phyloP scores from a whole-genome alignment of 257 asterid species.

The Solanum medicagineum region DNA sequence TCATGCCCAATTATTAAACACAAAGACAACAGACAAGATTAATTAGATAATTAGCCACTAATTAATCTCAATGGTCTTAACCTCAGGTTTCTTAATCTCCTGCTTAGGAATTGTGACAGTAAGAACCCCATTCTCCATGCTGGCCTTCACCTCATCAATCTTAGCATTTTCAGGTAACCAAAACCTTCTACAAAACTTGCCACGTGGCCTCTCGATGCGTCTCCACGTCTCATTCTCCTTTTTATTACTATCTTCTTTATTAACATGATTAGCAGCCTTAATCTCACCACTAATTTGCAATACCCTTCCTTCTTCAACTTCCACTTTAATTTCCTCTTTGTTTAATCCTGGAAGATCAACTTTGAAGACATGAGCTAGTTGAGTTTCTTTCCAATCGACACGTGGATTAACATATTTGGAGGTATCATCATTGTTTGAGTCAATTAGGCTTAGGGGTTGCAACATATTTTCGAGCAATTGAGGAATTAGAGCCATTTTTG shows the following conservation, averaged over 20 bases:
- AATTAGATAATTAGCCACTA: background rate
- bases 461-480: background rate
- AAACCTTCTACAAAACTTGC: background rate
- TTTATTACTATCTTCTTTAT: background rate
- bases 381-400: background rate
- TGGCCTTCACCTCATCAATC: background rate
- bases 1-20: background rate
- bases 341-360: background rate
- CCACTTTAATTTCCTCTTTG: background rate
- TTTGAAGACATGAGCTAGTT: background rate
- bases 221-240: background rate
- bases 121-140: background rate
- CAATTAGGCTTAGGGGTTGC: background rate
- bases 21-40: background rate
- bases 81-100: background rate
- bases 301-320: background rate
- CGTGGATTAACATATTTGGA: background rate
- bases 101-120: background rate
- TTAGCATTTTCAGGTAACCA: background rate
- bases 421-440: background rate
- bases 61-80: background rate
- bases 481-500: constrained; percentile 1
- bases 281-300: background rate
- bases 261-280: background rate
- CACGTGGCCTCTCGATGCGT: background rate